phyloP scores from a whole-genome alignment of 1,139 yeast genomes.

The Pneumocystis wakefieldiae region DNA sequence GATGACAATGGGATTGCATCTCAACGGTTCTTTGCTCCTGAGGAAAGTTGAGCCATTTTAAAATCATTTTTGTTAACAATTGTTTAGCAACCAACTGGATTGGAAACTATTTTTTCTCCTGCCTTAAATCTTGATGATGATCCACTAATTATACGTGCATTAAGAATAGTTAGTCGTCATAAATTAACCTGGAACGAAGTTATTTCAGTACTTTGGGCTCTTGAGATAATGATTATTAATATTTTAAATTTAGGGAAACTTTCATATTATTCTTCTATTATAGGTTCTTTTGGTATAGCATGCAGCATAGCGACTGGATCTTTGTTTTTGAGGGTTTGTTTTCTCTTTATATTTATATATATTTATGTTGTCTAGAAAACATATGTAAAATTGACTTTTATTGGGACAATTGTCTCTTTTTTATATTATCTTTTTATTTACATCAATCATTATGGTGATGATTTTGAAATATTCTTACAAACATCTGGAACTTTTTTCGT shows the following conservation, averaged over 20 bases:
- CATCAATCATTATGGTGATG: neutral
- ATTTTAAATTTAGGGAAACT: neutral
- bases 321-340: neutral
- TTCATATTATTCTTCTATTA: neutral
- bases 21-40: conserved; percentile 12
- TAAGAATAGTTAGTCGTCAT: conserved; percentile 5
- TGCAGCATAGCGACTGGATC: neutral
- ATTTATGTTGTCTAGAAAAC: neutral
- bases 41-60: neutral
- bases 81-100: conserved; percentile 9
- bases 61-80: neutral
- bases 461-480: neutral
- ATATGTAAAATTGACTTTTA: neutral
- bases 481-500: neutral
- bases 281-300: neutral
- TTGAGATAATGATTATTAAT: neutral
- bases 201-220: neutral
- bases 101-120: conserved; percentile 9
- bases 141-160: conserved; percentile 10
- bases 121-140: conserved; percentile 11
- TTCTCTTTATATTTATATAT: neutral
- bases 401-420: neutral
- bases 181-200: neutral
- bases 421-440: neutral
- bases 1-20: conserved; percentile 4